Evolutionary conservation across 768 basidiomycete species (phyloP), one percentile per base, ranked within the genome.

Genomic region (Pisolithus tinctorius): DNA sequence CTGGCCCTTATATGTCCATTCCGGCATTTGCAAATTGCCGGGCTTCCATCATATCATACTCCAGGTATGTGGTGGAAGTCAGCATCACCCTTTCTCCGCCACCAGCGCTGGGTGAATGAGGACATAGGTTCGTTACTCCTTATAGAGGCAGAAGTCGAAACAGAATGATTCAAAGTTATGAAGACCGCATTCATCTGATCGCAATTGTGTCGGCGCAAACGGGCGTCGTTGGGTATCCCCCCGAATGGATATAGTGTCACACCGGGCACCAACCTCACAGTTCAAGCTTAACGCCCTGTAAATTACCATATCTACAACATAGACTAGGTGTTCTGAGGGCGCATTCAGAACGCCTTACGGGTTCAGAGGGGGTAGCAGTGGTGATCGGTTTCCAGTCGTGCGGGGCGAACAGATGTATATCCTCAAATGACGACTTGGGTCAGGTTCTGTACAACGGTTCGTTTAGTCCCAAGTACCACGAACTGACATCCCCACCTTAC

Each of bases 261-360:
- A 7, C 55, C 72, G 27, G 79, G 80, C 5, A 58, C 54, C 6
- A 56, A 58, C 10, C 38, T 81, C 30, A 70, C 61, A 4, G 73
- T 81, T 3, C 73, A 78, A 54, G 58, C 82, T 6, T 74, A 75
- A 50, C 68, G 70, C 48, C 77, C 76, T 4, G 79, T 81, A 60
- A 17, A 75, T 66, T 8, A 4, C n/a, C 53, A 7, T 4, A 16
- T 25, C 27, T 3, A 9, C 30, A 6, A 10, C 4, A 34, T 38
- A 16, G 13, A 20, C 6, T 42, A 34, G 40, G 39, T 49, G 25
- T 13, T 58, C 40, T 30, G 37, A 9, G 0, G 17, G 1, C 6
- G 29, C 1, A 3, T 6, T 31, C 47, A 77, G 74, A 60, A 72
- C 47, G 46, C 64, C 7, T 58, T 75, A 65, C 72, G 1, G 64